Evolutionary conservation across 805 yeast species (phyloP), one percentile per base, ranked within the genome.

Genomic region (Cephaloascus fragrans): DNA sequence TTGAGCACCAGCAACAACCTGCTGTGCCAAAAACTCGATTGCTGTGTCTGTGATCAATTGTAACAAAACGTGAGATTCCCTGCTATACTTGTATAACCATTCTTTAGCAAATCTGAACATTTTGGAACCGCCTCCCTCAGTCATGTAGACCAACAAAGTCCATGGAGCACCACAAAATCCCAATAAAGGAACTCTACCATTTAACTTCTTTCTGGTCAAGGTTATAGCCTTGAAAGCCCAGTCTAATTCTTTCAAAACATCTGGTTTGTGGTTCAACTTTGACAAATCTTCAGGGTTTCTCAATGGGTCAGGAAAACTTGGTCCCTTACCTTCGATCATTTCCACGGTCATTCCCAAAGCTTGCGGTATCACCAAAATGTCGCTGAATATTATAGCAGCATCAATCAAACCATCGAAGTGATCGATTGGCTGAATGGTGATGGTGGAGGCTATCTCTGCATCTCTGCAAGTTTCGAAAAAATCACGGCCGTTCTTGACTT

Each of bases 111-210:
- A 88, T 56, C 96, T 73, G 67, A 85, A 93, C 70, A 90, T 70
- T 55, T 84, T 84, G 4, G 96, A 80, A 15, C 97, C 96, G 48
- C 95, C 96, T 38, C 98, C 98, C 62, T 93, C 98, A 43, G 88
- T 79, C 96, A 93, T 93, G 64, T 93, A 93, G 29, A 89, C 96
- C 66, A 93, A 70, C 43, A 93, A 65, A 10, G 98, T 93, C 96
- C 97, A 93, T 41, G 98, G 98, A 6, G 95, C 96, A 39, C 98
- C 98, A 48, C 88, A 84, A 62, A 93, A 93, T 3, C 98, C 98
- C 38, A 93, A 70, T 44, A 93, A 67, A 20, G 98, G 98, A 10
- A 89, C 97, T 52, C 95, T 75, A 37, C 98, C 98, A 33, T 79
- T 63, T 43, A 93, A 72, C 53, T 84, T 86, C 46, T 69, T 69